Conservation (phyloP, 768 basidiomycete genomes). For the Multifurca ochricompacta region DNA sequence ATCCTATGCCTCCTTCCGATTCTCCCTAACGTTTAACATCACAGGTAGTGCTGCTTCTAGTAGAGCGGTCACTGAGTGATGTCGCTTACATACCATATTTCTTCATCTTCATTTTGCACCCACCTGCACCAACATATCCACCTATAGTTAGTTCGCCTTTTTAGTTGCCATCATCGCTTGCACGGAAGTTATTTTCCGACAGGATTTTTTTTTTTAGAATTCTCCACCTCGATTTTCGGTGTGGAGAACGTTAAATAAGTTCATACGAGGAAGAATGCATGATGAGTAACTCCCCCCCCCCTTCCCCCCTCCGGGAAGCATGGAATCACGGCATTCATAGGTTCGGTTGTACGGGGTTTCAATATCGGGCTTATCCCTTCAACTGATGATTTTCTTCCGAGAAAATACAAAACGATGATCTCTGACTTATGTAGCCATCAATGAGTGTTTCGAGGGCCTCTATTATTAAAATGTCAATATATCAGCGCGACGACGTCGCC, state of each 20-base stretch:
- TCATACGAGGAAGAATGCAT: neutral
- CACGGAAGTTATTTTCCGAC: conserved; percentile 1
- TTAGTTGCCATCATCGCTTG: neutral
- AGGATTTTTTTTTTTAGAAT: neutral
- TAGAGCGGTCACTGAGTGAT: neutral
- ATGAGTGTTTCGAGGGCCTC: neutral
- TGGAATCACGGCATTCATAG: conserved; percentile 4
- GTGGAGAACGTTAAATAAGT: neutral
- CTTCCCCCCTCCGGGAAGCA: neutral
- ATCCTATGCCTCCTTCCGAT: too few relatives aligned
- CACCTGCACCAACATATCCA: neutral
- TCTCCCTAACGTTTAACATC: too few relatives aligned
- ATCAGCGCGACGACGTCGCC: neutral
- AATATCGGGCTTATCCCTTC: neutral
- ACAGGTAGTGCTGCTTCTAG: neutral
- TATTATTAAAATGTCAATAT: neutral
- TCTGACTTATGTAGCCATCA: neutral
- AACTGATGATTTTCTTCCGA: neutral
- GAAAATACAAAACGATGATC: neutral
- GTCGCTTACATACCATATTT: neutral
- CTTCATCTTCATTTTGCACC: too few relatives aligned
- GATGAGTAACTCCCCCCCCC: neutral
- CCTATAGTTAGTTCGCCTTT: conserved; percentile 2
- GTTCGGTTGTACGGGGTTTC: neutral
- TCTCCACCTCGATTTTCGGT: neutral